Conservation (phyloP, 768 basidiomycete species). For the Auricularia heimuer region DNA sequence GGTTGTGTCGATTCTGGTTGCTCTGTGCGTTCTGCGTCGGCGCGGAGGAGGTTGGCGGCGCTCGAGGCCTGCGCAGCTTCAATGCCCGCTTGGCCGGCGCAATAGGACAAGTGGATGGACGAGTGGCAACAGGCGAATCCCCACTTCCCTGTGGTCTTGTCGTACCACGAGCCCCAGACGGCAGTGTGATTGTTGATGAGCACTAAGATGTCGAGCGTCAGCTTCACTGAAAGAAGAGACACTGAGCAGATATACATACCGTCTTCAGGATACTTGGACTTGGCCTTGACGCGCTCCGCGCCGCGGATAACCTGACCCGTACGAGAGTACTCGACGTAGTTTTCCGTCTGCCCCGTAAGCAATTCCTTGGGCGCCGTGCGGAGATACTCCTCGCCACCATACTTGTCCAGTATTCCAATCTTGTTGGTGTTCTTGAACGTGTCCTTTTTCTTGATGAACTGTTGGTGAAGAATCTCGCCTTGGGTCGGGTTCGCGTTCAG, state of each 20-base stretch:
- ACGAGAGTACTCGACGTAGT: slow-evolving; percentile 94
- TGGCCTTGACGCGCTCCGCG: slow-evolving; percentile 73
- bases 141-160: slow-evolving; percentile 60
- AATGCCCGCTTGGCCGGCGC: slow-evolving; percentile 79
- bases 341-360: slow-evolving; percentile 89
- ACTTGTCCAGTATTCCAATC: slow-evolving; percentile 81
- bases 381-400: slow-evolving; percentile 90
- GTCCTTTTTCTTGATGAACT: slow-evolving; percentile 90
- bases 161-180: slow-evolving; percentile 98
- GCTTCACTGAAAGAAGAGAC: not conserved
- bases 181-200: slow-evolving; percentile 86
- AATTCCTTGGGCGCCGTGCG: slow-evolving; percentile 86
- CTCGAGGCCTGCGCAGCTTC: slow-evolving; percentile 67
- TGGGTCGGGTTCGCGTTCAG: slow-evolving; percentile 94
- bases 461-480: slow-evolving; percentile 81
- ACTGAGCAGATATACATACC: slow-evolving; percentile 38
- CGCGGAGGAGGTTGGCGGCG: slow-evolving; percentile 50
- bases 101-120: slow-evolving; percentile 75
- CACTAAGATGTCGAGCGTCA: slow-evolving; percentile 35
- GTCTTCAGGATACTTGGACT: slow-evolving; percentile 95
- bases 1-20: slow-evolving; percentile 23
- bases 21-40: not conserved
- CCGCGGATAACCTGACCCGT: slow-evolving; percentile 89
- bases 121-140: slow-evolving; percentile 96
- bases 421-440: slow-evolving; percentile 80